phyloP scores from a whole-genome alignment of 2,329 filamentous ascomycete genomes.

The Elsinoe perseae region DNA sequence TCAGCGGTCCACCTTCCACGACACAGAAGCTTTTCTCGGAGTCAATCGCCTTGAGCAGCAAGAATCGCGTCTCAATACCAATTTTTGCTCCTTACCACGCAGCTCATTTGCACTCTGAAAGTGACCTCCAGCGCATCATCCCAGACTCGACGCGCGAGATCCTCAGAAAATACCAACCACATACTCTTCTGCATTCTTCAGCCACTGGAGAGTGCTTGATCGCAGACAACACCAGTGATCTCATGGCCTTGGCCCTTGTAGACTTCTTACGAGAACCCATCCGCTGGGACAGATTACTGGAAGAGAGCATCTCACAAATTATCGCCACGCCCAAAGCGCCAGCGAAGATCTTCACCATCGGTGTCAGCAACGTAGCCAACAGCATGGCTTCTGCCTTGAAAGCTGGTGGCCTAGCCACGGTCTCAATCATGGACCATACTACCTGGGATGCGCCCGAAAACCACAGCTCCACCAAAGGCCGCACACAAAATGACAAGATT shows the following conservation, averaged over 20 bases:
- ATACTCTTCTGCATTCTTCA: conserved; percentile 41
- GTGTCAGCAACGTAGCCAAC: conserved; percentile 48
- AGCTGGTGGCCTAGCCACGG: conserved; percentile 40
- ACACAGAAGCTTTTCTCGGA: conserved; percentile 46
- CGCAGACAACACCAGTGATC: conserved; percentile 39
- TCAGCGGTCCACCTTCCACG: conserved; percentile 51
- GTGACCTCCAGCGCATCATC: conserved; percentile 47
- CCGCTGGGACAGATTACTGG: conserved; percentile 43
- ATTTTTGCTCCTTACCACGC: conserved; percentile 55
- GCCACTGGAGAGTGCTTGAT: conserved; percentile 39
- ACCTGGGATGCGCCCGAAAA: conserved; percentile 34
- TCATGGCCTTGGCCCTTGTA: conserved; percentile 36
- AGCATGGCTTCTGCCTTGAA: conserved; percentile 49
- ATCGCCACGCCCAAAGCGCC: conserved; percentile 34
- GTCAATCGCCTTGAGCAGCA: conserved; percentile 40
- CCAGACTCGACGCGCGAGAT: conserved; percentile 33
- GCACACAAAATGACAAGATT: conserved; percentile 58
- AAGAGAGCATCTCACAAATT: conserved; percentile 42
- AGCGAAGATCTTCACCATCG: conserved; percentile 43
- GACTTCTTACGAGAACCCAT: conserved; percentile 43
- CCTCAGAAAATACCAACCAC: conserved; percentile 37
- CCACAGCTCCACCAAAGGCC: conserved; percentile 31
- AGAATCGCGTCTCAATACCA: conserved; percentile 46
- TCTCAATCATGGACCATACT: conserved; percentile 38
- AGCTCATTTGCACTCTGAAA: conserved; percentile 45